These are phyloP conservation scores for Juncus effusus DNA, from an alignment of 176 grass and related monocot species.

Conservation along the genomic window DNA sequence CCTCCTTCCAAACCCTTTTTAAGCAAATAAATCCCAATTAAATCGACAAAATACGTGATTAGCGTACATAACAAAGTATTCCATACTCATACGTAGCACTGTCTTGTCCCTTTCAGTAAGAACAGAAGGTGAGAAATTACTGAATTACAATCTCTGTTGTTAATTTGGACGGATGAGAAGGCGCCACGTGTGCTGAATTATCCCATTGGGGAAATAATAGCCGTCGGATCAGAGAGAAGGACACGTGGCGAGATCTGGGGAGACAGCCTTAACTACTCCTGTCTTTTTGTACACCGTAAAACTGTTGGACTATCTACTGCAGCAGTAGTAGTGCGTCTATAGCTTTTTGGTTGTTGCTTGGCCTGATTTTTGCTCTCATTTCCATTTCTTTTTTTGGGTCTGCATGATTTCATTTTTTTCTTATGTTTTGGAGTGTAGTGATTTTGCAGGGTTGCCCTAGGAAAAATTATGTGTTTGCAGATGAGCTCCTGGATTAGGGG, in stretches of 20 bases:
- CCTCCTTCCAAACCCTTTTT: neutral
- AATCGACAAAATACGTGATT: neutral
- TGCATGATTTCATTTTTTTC: conserved; percentile 13
- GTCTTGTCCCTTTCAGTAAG: conserved; percentile 12
- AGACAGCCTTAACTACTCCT: neutral
- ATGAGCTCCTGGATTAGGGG: neutral
- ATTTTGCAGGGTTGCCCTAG: neutral
- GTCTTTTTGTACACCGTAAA: conserved; percentile 23
- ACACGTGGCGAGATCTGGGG: conserved; percentile 19
- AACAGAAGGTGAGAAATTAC: conserved; percentile 2
- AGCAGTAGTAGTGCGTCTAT: neutral
- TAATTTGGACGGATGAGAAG: neutral
- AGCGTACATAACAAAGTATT: too few species aligned
- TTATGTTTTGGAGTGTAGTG: conserved; percentile 9
- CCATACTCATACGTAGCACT: neutral
- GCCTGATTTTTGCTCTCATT: conserved; percentile 14
- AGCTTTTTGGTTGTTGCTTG: conserved; percentile 22
- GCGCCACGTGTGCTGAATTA: neutral
- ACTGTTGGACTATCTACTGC: conserved; percentile 21
- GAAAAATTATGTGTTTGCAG: neutral
- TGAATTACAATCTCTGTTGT: neutral
- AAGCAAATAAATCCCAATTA: neutral
- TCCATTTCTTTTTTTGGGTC: conserved; percentile 4
- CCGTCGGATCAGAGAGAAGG: neutral
- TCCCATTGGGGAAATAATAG: conserved; percentile 5